These are phyloP conservation scores for Wickerhamiella cacticola DNA, from an alignment of 805 yeast genomes.

Conservation along the genomic window DNA sequence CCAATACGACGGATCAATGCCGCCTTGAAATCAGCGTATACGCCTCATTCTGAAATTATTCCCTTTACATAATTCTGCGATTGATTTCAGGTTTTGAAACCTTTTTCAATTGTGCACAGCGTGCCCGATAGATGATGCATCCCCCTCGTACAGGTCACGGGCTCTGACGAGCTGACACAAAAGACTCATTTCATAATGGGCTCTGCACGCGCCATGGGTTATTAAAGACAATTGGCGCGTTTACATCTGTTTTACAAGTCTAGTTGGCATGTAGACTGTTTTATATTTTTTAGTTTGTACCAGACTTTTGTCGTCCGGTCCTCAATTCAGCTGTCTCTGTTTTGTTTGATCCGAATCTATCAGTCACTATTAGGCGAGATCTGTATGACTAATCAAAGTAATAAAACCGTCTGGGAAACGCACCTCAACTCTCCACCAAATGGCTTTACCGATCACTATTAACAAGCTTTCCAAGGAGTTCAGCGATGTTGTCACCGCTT, in stretches of 20 bases:
- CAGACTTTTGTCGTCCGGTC: too few relatives aligned
- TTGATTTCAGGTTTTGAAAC: too few relatives aligned
- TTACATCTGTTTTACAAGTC: too few relatives aligned
- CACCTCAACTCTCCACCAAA: constrained; percentile 9
- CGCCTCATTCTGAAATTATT: too few relatives aligned
- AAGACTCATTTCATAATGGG: neutral
- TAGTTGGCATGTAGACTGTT: too few relatives aligned
- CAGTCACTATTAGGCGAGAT: constrained; percentile 2
- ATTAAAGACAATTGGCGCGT: too few relatives aligned
- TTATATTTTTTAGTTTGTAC: too few relatives aligned
- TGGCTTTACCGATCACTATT: constrained; percentile 28
- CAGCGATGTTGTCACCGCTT: constrained; percentile 18
- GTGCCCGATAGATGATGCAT: neutral
- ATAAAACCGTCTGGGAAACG: neutral
- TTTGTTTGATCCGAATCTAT: neutral
- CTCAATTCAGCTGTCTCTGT: too few relatives aligned
- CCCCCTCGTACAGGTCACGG: neutral
- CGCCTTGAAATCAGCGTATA: too few relatives aligned
- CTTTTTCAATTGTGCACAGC: neutral
- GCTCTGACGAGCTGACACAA: neutral
- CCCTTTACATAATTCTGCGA: too few relatives aligned
- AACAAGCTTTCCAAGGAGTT: constrained; percentile 16
- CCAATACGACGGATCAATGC: too few relatives aligned
- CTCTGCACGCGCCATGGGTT: too few relatives aligned
- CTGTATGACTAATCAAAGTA: neutral